Evolutionary conservation across 108 stramenopile genomes (phyloP).

Genomic region (Stephanodiscus minutulus): DNA sequence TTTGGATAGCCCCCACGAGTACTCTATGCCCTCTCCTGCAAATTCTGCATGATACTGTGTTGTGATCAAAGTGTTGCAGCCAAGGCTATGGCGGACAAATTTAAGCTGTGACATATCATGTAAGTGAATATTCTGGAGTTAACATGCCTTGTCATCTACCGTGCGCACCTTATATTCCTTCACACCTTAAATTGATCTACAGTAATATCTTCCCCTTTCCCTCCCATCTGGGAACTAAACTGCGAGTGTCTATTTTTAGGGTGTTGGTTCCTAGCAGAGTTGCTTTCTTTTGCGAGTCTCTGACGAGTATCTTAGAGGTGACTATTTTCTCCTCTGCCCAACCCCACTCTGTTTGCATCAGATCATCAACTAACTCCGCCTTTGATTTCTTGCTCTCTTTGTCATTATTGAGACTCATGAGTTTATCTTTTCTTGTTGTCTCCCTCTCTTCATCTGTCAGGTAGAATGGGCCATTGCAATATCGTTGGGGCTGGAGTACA

Average conservation of each 20-base stretch:
- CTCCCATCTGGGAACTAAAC: background rate
- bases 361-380: background rate
- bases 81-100: background rate
- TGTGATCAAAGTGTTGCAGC: conserved; percentile 1
- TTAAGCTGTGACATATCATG: background rate
- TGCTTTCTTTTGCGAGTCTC: background rate
- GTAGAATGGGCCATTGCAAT: background rate
- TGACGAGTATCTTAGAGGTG: background rate
- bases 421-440: background rate
- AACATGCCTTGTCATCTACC: background rate
- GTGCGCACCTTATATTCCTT: background rate
- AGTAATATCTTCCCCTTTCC: background rate
- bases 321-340: too few species aligned
- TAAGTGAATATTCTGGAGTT: background rate
- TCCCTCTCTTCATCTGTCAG: background rate
- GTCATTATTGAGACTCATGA: background rate
- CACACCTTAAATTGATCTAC: background rate
- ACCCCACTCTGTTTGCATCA: background rate
- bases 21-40: conserved; percentile 13
- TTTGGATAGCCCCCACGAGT: conserved; percentile 8
- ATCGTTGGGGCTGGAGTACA: background rate
- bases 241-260: background rate
- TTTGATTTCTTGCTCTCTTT: background rate
- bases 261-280: background rate
- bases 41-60: conserved; percentile 15